Evolutionary conservation across 2,329 filamentous ascomycete species (phyloP).

Genomic region (Alternaria incomplexa): DNA sequence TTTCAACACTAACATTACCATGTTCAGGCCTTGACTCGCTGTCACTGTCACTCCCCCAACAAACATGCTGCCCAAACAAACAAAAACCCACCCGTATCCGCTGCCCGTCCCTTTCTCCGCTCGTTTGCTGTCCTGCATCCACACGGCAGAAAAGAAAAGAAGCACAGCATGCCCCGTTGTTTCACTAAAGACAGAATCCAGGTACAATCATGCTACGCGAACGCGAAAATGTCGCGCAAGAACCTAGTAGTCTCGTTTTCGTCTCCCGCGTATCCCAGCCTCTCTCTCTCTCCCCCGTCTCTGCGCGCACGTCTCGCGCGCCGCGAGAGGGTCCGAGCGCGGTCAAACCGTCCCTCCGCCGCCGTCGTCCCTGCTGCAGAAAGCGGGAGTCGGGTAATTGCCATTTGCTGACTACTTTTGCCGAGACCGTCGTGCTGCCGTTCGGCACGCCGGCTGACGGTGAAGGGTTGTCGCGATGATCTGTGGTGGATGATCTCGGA

Average conservation of each 20-base stretch:
- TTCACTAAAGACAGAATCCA: slow-evolving; percentile 2
- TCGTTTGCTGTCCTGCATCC: background rate
- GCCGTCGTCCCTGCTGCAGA: background rate
- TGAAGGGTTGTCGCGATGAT: slow-evolving; percentile 3
- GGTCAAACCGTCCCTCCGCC: background rate
- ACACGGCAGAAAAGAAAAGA: background rate
- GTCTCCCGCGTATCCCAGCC: background rate
- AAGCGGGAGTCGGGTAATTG: slow-evolving; percentile 17
- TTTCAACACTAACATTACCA: background rate
- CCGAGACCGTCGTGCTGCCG: background rate
- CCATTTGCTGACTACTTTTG: background rate
- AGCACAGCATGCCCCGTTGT: background rate
- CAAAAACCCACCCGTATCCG: background rate
- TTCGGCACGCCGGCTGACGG: slow-evolving; percentile 6
- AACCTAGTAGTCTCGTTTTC: slow-evolving; percentile 6
- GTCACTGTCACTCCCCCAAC: background rate
- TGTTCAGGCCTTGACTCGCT: background rate
- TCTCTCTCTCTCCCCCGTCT: background rate
- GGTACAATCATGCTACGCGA: background rate
- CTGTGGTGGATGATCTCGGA: background rate
- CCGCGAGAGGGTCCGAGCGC: slow-evolving; percentile 4
- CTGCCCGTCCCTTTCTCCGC: slow-evolving; percentile 1
- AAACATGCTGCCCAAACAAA: slow-evolving; percentile 1
- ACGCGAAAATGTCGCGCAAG: slow-evolving; percentile 2
- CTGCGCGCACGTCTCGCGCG: slow-evolving; percentile 2